Conservation (phyloP, 192 early-diverging fungal genomes). For the Coemansia sp. region DNA sequence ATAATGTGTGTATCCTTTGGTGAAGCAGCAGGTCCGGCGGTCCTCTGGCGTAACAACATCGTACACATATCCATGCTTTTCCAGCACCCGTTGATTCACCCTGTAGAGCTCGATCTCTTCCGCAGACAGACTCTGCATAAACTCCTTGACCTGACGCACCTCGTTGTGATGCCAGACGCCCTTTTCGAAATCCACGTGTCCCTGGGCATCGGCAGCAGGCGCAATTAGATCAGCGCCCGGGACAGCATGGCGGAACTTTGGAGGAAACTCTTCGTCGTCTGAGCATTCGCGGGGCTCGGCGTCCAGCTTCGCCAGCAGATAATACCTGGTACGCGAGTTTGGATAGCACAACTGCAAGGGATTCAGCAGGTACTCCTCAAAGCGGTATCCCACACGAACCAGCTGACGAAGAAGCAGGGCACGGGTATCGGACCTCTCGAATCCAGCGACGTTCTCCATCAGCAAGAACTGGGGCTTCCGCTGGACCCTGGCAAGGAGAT, state of each 20-base stretch:
- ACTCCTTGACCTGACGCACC: conserved; percentile 47
- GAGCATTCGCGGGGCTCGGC: conserved; percentile 20
- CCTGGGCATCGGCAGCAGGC: conserved; percentile 33
- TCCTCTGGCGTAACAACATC: conserved; percentile 69
- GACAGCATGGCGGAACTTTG: conserved; percentile 31
- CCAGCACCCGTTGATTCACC: conserved; percentile 32
- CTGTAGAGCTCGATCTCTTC: conserved; percentile 15
- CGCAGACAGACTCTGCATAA: conserved; percentile 27
- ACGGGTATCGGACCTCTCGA: conserved; percentile 69
- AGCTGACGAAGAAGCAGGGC: conserved; percentile 59
- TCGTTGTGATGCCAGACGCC: conserved; percentile 47
- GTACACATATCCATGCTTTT: conserved; percentile 45
- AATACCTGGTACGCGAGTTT: conserved; percentile 79
- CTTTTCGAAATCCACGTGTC: conserved; percentile 48
- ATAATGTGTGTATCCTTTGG: conserved; percentile 75
- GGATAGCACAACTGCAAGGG: conserved; percentile 75
- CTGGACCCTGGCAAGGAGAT: conserved; percentile 60
- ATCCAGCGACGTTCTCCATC: conserved; percentile 81
- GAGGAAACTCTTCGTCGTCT: conserved; percentile 29
- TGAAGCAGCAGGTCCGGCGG: conserved; percentile 75
- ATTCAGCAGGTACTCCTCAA: conserved; percentile 73
- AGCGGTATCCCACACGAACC: conserved; percentile 58
- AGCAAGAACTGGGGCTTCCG: conserved; percentile 63
- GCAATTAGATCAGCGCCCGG: conserved; percentile 35
- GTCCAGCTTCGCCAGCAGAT: conserved; percentile 56